Evolutionary conservation across 495 filamentous ascomycete genomes (phyloP).

Genomic region (Apiosordaria backusii): DNA sequence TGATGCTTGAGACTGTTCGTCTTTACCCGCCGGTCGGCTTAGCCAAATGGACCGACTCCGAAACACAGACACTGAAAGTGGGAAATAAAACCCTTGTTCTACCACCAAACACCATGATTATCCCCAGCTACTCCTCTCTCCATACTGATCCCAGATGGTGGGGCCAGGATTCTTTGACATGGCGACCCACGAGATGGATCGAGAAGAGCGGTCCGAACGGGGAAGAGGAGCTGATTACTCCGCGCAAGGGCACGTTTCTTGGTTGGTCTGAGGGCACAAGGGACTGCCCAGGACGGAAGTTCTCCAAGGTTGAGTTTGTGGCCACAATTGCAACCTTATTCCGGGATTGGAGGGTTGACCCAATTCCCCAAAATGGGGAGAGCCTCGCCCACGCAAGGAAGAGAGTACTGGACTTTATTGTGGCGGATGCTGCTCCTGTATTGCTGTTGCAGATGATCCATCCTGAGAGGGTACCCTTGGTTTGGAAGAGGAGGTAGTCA

Average conservation of each 20-base stretch:
- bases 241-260: slow-evolving; percentile 39
- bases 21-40: slow-evolving; percentile 45
- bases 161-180: slow-evolving; percentile 32
- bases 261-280: slow-evolving; percentile 49
- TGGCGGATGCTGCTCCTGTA: slow-evolving; percentile 33
- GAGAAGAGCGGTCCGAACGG: background rate
- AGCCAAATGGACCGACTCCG: slow-evolving; percentile 35
- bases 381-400: slow-evolving; percentile 28
- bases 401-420: slow-evolving; percentile 31
- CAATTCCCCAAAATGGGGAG: slow-evolving; percentile 30
- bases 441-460: slow-evolving; percentile 43
- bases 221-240: slow-evolving; percentile 31
- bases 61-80: slow-evolving; percentile 22
- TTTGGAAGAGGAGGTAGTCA: slow-evolving; percentile 23
- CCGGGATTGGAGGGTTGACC: slow-evolving; percentile 32
- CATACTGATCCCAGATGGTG: slow-evolving; percentile 29
- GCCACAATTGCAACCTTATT: slow-evolving; percentile 46
- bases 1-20: slow-evolving; percentile 53
- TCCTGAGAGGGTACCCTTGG: slow-evolving; percentile 32
- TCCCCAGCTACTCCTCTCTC: slow-evolving; percentile 16
- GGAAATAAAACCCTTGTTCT: slow-evolving; percentile 18
- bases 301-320: slow-evolving; percentile 54
- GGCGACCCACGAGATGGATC: slow-evolving; percentile 37
- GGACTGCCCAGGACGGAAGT: slow-evolving; percentile 50
- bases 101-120: slow-evolving; percentile 22